A percentile compares a stretch with the other conserved stretches of the same genome.
These are phyloP conservation scores for Penicillium sclerotiorum DNA, from an alignment of 2,329 filamentous ascomycete species.

Conservation along the genomic window DNA sequence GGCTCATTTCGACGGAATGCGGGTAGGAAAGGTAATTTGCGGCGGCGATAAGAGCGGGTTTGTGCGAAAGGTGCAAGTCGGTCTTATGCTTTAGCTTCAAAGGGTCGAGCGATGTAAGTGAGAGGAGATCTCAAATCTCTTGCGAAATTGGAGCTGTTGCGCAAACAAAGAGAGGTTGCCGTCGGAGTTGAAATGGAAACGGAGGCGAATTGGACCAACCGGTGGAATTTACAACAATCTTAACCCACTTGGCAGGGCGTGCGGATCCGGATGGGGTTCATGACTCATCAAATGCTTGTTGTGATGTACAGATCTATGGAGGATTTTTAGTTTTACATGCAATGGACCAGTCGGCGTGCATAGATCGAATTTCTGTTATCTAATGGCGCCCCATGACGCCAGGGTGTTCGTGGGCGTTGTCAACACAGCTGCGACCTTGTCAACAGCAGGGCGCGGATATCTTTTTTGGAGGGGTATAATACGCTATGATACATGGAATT, in stretches of 20 bases:
- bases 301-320: background rate
- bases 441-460: slow-evolving; percentile 25
- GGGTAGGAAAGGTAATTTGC: slow-evolving; percentile 7
- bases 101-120: background rate
- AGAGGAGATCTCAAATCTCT: background rate
- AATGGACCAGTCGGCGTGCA: slow-evolving; percentile 1
- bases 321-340: background rate
- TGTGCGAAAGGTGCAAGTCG: background rate
- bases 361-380: slow-evolving; percentile 17
- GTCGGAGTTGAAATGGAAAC: slow-evolving; percentile 3
- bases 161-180: background rate
- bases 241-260: slow-evolving; percentile 15
- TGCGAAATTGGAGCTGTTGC: background rate
- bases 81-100: background rate
- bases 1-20: slow-evolving; percentile 19
- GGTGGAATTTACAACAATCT: slow-evolving; percentile 15
- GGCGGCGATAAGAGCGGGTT: background rate
- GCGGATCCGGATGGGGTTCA: slow-evolving; percentile 11
- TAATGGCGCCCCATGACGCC: slow-evolving; percentile 8
- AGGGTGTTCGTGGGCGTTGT: background rate
- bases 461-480: slow-evolving; percentile 6
- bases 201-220: slow-evolving; percentile 11
- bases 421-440: slow-evolving; percentile 14
- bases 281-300: slow-evolving; percentile 20
- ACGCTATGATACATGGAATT: slow-evolving; percentile 5